Evolutionary conservation across 2,329 filamentous ascomycete genomes (phyloP).

Genomic region (Exophiala oligosperma): DNA sequence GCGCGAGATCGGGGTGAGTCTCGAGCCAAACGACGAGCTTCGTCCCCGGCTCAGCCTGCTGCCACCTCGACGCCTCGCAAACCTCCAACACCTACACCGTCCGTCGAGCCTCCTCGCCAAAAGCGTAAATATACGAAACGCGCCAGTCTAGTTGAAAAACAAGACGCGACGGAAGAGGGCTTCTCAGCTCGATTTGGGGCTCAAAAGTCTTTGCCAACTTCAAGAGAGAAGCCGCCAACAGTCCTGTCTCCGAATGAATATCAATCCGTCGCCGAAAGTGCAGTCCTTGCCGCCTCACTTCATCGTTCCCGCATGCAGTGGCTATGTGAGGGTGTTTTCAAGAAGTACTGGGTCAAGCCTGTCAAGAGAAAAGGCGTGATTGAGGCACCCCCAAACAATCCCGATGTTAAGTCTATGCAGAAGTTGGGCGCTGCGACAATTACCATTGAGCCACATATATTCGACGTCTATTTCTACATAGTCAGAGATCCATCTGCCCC

Average conservation of each 20-base stretch:
- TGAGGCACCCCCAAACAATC: conserved; percentile 47
- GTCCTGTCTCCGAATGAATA: conserved; percentile 55
- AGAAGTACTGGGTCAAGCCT: conserved; percentile 60
- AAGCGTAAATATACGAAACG: conserved; percentile 36
- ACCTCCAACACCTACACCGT: conserved; percentile 30
- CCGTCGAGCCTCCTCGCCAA: conserved; percentile 28
- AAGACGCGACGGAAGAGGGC: conserved; percentile 36
- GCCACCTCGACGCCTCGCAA: conserved; percentile 12
- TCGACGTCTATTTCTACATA: conserved; percentile 58
- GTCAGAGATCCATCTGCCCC: conserved; percentile 51
- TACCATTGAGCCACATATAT: conserved; percentile 63
- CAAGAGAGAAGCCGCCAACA: conserved; percentile 50
- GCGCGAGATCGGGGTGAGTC: conserved; percentile 46
- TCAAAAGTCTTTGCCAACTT: conserved; percentile 54
- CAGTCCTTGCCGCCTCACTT: conserved; percentile 58
- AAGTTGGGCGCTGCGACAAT: conserved; percentile 60
- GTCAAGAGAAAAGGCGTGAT: conserved; percentile 54
- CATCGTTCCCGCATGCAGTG: conserved; percentile 61
- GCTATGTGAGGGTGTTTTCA: conserved; percentile 55
- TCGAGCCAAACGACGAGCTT: conserved; percentile 42
- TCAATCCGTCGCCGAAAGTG: conserved; percentile 61
- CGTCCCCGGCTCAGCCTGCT: conserved; percentile 32
- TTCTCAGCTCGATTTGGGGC: conserved; percentile 57
- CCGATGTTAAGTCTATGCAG: conserved; percentile 53
- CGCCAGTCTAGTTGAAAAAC: conserved; percentile 34